phyloP scores from a whole-genome alignment of 176 grass and related monocot species.

The Oryza brachyantha region DNA sequence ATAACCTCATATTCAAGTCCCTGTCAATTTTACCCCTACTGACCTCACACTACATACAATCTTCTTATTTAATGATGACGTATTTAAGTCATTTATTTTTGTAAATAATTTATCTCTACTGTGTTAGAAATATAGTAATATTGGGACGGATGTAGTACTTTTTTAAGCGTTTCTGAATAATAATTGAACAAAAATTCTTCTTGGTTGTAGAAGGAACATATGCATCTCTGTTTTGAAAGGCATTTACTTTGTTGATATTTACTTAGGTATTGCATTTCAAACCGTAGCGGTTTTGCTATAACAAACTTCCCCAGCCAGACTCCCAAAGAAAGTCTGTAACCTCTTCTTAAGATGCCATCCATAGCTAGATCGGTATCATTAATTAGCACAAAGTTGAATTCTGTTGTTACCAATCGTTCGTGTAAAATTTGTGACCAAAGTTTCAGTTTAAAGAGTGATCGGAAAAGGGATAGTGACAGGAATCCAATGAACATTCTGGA shows the following conservation, averaged over 20 bases:
- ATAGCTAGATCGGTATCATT: not conserved
- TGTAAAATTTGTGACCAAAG: constrained; percentile 13
- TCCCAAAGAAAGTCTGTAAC: no score
- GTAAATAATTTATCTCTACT: no score
- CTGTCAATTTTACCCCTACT: no score
- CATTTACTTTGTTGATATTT: not conserved
- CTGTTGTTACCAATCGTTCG: constrained; percentile 3
- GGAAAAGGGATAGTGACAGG: constrained; percentile 8
- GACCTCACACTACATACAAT: no score
- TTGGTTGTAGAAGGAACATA: not conserved
- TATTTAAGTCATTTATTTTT: no score
- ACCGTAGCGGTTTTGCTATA: not conserved
- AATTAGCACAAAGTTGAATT: not conserved
- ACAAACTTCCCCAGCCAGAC: not conserved
- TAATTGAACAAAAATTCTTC: not conserved
- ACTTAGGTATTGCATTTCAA: not conserved
- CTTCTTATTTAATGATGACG: no score
- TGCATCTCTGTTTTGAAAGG: not conserved
- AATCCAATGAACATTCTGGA: constrained; percentile 8
- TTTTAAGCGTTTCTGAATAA: not conserved
- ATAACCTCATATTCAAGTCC: no score
- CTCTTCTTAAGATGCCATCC: no score
- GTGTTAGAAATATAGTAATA: no score
- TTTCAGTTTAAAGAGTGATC: not conserved
- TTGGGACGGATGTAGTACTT: no score